phyloP scores from a whole-genome alignment of 129 eudicot genomes.

The Dittrichia graveolens region DNA sequence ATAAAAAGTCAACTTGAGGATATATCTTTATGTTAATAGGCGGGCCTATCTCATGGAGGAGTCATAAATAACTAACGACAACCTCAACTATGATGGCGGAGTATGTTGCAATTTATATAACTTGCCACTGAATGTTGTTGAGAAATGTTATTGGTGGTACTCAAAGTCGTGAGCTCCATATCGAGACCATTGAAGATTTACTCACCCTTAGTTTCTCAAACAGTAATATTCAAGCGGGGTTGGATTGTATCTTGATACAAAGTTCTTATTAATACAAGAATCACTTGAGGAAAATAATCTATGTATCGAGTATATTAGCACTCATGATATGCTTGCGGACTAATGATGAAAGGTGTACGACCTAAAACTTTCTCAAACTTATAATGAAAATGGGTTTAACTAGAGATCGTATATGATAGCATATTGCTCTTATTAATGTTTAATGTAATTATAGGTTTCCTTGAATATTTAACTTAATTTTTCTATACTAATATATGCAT shows the following conservation, averaged over 20 bases:
- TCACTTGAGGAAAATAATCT: neutral
- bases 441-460: neutral
- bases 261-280: neutral
- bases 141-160: neutral
- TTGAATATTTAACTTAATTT: neutral
- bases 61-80: no score
- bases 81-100: no score
- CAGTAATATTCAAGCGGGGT: no score
- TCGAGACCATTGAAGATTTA: neutral
- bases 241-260: no score
- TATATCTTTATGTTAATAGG: neutral
- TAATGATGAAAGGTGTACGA: neutral
- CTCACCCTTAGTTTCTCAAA: neutral
- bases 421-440: neutral
- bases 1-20: neutral
- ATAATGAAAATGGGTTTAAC: neutral
- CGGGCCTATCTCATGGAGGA: neutral
- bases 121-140: no score
- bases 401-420: neutral
- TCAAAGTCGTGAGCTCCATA: neutral
- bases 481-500: slow-evolving; percentile 6
- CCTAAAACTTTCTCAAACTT: neutral
- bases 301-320: neutral
- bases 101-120: no score
- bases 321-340: neutral